Evolutionary conservation across 208 protist genomes (phyloP).

Genomic region (Leishmania aethiopica): DNA sequence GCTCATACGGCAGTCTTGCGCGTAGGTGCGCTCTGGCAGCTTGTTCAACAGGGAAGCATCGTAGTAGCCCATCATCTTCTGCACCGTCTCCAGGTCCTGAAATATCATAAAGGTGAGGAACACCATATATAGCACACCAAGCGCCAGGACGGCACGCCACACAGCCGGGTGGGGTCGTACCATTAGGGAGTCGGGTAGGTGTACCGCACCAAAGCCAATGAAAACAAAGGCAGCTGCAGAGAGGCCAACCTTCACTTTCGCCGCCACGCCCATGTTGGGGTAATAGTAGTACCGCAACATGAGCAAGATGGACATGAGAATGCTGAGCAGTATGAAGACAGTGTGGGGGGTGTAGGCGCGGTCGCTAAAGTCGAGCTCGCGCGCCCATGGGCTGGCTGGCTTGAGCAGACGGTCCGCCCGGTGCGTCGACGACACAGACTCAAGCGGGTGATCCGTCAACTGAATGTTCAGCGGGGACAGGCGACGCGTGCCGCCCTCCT

Average conservation of each 20-base stretch:
- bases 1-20: slow-evolving; percentile 92
- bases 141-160: slow-evolving; percentile 93
- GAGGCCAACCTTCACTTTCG: slow-evolving; percentile 74
- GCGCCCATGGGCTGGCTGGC: slow-evolving; percentile 48
- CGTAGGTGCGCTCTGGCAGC: slow-evolving; percentile 92
- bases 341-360: slow-evolving; percentile 70
- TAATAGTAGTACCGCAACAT: slow-evolving; percentile 71
- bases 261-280: slow-evolving; percentile 38
- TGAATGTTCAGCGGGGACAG: background rate
- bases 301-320: slow-evolving; percentile 53
- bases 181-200: slow-evolving; percentile 93
- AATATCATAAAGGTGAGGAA: slow-evolving; percentile 94
- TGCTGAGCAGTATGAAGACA: slow-evolving; percentile 47
- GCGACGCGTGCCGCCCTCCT: background rate
- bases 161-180: slow-evolving; percentile 96
- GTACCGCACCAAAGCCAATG: slow-evolving; percentile 90
- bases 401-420: slow-evolving; percentile 26
- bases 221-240: slow-evolving; percentile 74
- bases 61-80: slow-evolving; percentile 68
- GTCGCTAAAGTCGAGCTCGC: slow-evolving; percentile 61
- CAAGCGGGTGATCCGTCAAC: slow-evolving; percentile 16
- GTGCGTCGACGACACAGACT: slow-evolving; percentile 27
- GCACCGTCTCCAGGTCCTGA: slow-evolving; percentile 73
- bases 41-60: slow-evolving; percentile 73
- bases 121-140: slow-evolving; percentile 91